These are phyloP conservation scores for Prinsepia uniflora DNA, from an alignment of 306 rosid genomes.

Conservation along the genomic window DNA sequence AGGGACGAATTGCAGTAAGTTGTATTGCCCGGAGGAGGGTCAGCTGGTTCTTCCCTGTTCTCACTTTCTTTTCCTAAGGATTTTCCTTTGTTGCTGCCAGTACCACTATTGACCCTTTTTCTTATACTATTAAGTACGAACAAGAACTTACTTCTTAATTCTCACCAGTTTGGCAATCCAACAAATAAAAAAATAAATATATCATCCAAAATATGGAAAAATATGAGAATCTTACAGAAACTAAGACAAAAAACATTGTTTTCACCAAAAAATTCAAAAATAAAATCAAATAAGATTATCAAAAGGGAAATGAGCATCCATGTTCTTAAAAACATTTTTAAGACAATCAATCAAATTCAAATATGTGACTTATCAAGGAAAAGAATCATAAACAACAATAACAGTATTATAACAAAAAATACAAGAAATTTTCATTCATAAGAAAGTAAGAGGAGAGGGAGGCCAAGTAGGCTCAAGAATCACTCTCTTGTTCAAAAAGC, in stretches of 20 bases:
- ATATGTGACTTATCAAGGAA: not conserved
- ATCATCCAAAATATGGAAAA: not conserved
- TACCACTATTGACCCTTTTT: conserved; percentile 21
- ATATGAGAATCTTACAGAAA: not conserved
- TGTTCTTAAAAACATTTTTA: conserved; percentile 4
- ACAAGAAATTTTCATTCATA: conserved; percentile 25
- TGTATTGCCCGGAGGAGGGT: conserved; percentile 20
- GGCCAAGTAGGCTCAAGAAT: conserved; percentile 14
- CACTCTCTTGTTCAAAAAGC: not conserved
- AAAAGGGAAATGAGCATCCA: conserved; percentile 3
- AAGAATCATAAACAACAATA: conserved; percentile 13
- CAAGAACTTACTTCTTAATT: conserved; percentile 13
- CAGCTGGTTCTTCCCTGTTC: conserved; percentile 36
- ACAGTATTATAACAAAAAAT: not conserved
- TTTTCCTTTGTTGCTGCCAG: conserved; percentile 17
- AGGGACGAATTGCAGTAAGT: conserved; percentile 3
- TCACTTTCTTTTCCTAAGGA: conserved; percentile 22
- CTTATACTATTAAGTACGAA: conserved; percentile 25
- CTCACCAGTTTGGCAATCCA: conserved; percentile 10
- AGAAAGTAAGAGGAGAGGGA: not conserved
- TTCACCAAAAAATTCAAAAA: not conserved
- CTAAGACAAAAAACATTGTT: not conserved
- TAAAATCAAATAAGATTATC: not conserved
- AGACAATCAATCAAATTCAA: not conserved
- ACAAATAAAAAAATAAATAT: not conserved